A percentile compares a stretch with the other conserved stretches of the same genome.
Evolutionary conservation across 495 filamentous ascomycete genomes (phyloP).

Genomic region (Xylaria sp.): DNA sequence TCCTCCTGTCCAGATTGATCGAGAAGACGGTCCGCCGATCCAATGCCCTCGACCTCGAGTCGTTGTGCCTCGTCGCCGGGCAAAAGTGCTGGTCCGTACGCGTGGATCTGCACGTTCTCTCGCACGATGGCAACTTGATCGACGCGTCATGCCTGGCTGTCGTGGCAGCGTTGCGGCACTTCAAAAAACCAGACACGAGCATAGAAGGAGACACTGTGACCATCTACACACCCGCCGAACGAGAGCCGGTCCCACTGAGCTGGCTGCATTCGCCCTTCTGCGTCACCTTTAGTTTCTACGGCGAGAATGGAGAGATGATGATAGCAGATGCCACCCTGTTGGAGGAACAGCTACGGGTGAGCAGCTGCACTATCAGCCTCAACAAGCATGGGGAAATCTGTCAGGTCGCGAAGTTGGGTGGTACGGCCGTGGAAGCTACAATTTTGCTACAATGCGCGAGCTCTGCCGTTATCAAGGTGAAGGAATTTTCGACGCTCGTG

Average conservation of each 20-base stretch:
- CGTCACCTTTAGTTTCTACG: slow-evolving; percentile 82
- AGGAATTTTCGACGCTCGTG: slow-evolving; percentile 75
- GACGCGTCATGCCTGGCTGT: slow-evolving; percentile 86
- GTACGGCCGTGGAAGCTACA: slow-evolving; percentile 78
- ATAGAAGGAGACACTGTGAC: slow-evolving; percentile 82
- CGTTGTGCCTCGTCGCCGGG: slow-evolving; percentile 89
- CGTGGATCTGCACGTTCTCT: slow-evolving; percentile 87
- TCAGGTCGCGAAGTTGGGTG: slow-evolving; percentile 87
- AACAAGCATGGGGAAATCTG: slow-evolving; percentile 92
- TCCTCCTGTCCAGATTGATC: slow-evolving; percentile 82
- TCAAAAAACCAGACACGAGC: slow-evolving; percentile 83
- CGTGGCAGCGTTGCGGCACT: slow-evolving; percentile 87
- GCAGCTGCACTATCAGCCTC: slow-evolving; percentile 82
- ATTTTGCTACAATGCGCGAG: slow-evolving; percentile 72
- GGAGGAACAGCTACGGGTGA: slow-evolving; percentile 87
- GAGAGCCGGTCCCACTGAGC: slow-evolving; percentile 86
- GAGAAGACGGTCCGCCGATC: slow-evolving; percentile 94
- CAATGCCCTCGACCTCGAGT: slow-evolving; percentile 90
- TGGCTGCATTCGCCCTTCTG: slow-evolving; percentile 91
- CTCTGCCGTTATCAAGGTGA: slow-evolving; percentile 76
- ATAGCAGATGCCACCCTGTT: slow-evolving; percentile 78
- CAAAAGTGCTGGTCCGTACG: slow-evolving; percentile 89
- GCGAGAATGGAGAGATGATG: slow-evolving; percentile 64
- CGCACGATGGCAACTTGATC: slow-evolving; percentile 86
- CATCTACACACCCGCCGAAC: slow-evolving; percentile 80